phyloP scores from a whole-genome alignment of 495 filamentous ascomycete species.

The Hypomontagnella monticulosa region DNA sequence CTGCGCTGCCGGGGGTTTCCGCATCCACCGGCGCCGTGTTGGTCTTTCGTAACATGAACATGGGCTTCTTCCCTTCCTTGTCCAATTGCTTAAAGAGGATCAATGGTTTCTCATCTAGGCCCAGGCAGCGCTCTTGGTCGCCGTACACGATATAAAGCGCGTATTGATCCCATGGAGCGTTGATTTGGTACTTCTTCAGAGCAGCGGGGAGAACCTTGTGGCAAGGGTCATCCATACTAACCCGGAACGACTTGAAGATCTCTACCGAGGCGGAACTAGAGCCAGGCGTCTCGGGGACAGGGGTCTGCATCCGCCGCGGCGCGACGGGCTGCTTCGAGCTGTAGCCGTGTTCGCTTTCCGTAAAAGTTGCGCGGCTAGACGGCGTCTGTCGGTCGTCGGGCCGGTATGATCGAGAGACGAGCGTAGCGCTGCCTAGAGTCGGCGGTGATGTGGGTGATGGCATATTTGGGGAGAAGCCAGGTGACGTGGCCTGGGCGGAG shows the following conservation, averaged over 20 bases:
- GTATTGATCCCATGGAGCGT: slow-evolving; percentile 95
- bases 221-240: slow-evolving; percentile 97
- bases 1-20: slow-evolving; percentile 59
- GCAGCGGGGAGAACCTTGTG: slow-evolving; percentile 96
- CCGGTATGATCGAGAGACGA: slow-evolving; percentile 66
- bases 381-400: slow-evolving; percentile 56
- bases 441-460: slow-evolving; percentile 87
- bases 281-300: slow-evolving; percentile 60
- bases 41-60: slow-evolving; percentile 94
- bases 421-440: slow-evolving; percentile 55
- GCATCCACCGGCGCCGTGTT: slow-evolving; percentile 56
- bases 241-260: slow-evolving; percentile 98
- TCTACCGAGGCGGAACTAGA: slow-evolving; percentile 71
- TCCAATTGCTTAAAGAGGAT: slow-evolving; percentile 97
- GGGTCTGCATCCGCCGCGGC: slow-evolving; percentile 61
- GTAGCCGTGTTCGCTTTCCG: slow-evolving; percentile 60
- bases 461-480: slow-evolving; percentile 75
- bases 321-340: slow-evolving; percentile 52
- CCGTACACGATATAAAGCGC: slow-evolving; percentile 98
- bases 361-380: slow-evolving; percentile 57
- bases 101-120: slow-evolving; percentile 89
- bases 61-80: slow-evolving; percentile 95
- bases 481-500: slow-evolving; percentile 60
- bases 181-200: slow-evolving; percentile 97
- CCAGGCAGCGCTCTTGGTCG: slow-evolving; percentile 94